These are phyloP conservation scores for Psilocybe subaeruginosa DNA, from an alignment of 768 basidiomycete genomes.

Conservation along the genomic window DNA sequence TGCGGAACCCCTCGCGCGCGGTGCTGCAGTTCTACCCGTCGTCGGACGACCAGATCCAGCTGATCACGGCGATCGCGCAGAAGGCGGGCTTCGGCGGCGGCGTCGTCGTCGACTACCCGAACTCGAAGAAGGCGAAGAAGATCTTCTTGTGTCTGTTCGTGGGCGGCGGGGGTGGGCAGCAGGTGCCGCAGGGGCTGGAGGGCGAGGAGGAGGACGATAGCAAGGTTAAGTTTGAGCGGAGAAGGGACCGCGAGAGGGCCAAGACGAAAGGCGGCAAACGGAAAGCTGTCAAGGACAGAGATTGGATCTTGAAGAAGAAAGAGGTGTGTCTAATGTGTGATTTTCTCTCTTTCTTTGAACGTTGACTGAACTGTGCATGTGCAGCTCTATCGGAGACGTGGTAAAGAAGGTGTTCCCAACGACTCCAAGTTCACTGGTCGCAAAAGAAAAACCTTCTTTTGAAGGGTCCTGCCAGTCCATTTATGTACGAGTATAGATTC, in stretches of 20 bases:
- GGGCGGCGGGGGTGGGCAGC: conserved; percentile 68
- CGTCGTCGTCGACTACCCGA: conserved; percentile 95
- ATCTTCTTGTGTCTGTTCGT: conserved; percentile 94
- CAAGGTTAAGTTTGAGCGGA: conserved; percentile 71
- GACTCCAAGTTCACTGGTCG: conserved; percentile 94
- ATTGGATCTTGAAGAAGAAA: conserved; percentile 98
- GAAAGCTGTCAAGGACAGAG: conserved; percentile 72
- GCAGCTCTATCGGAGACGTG: conserved; percentile 82
- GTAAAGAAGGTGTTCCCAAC: conserved; percentile 81
- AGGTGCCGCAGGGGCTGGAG: conserved; percentile 79
- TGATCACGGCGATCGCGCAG: conserved; percentile 92
- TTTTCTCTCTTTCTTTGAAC: not conserved
- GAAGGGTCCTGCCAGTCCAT: conserved; percentile 17
- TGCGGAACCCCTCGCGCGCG: conserved; percentile 84
- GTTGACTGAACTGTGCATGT: not conserved
- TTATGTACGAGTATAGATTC: not conserved
- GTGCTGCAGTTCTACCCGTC: conserved; percentile 96
- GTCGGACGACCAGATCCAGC: conserved; percentile 94
- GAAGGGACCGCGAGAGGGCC: conserved; percentile 67
- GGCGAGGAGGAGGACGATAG: conserved; percentile 63
- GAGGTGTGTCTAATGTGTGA: conserved; percentile 54
- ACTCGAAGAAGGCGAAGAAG: conserved; percentile 94
- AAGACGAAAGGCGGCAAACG: conserved; percentile 68
- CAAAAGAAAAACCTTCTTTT: conserved; percentile 82
- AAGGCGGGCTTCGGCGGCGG: conserved; percentile 97